phyloP scores from a whole-genome alignment of 441 rosid genomes.

The Melianthus villosus region DNA sequence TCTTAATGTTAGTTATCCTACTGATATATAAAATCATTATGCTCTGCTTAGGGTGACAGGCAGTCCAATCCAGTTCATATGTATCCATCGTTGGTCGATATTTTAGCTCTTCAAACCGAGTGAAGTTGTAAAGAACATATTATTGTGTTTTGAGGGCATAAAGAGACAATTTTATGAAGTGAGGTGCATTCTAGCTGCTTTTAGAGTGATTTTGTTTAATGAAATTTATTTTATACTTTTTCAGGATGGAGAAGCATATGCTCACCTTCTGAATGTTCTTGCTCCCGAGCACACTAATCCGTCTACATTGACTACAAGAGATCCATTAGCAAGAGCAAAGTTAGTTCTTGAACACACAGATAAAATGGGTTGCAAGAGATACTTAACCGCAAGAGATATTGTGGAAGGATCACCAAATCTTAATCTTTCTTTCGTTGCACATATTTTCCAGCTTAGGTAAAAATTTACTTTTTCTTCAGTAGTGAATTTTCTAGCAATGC shows the following conservation, averaged over 20 bases:
- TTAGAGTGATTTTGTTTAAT: too few relatives aligned
- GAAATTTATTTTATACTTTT: conserved; percentile 11
- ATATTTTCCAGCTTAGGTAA: conserved; percentile 87
- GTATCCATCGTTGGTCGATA: too few relatives aligned
- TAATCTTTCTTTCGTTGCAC: conserved; percentile 92
- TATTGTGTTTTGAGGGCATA: too few relatives aligned
- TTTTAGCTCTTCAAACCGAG: too few relatives aligned
- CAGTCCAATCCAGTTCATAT: too few relatives aligned
- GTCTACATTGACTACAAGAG: conserved; percentile 30
- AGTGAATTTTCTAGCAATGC: not conserved
- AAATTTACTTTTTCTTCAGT: not conserved
- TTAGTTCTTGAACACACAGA: conserved; percentile 83
- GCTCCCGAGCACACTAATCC: conserved; percentile 76
- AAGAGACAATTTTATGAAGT: too few relatives aligned
- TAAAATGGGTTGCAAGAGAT: conserved; percentile 77
- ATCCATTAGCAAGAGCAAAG: conserved; percentile 67
- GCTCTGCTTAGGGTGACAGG: too few relatives aligned
- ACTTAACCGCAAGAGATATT: conserved; percentile 70
- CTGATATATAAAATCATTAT: too few relatives aligned
- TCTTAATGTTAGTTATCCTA: too few relatives aligned
- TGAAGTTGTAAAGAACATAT: too few relatives aligned
- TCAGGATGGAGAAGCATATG: conserved; percentile 98
- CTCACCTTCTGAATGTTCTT: conserved; percentile 76
- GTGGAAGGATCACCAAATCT: conserved; percentile 95
- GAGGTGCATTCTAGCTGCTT: too few relatives aligned